Conservation (phyloP, 208 protist genomes). For the Sergeia podlipaevii region DNA sequence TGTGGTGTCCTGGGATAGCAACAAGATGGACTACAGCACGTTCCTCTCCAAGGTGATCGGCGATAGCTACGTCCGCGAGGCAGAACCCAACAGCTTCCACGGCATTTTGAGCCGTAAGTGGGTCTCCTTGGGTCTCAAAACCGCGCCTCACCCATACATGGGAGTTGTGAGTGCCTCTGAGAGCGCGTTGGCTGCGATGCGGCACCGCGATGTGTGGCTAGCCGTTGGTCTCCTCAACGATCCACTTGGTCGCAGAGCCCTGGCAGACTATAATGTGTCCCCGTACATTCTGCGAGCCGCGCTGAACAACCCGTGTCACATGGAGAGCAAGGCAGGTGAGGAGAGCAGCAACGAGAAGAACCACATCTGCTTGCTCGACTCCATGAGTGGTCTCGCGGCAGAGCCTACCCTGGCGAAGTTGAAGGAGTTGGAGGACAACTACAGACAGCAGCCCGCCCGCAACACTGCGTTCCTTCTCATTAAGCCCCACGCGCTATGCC, state of each 20-base stretch:
- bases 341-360: not conserved
- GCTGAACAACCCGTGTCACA: not conserved
- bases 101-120: conserved; percentile 16
- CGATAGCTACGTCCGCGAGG: conserved; percentile 21
- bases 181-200: conserved; percentile 62
- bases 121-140: conserved; percentile 14
- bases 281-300: conserved; percentile 9
- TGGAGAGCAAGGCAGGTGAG: conserved; percentile 12
- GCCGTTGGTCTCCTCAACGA: conserved; percentile 9
- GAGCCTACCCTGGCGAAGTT: conserved; percentile 15
- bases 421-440: conserved; percentile 5
- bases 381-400: conserved; percentile 5
- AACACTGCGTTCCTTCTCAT: conserved; percentile 64
- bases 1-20: conserved; percentile 28
- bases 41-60: conserved; percentile 26
- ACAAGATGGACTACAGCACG: conserved; percentile 10
- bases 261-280: conserved; percentile 2
- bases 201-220: conserved; percentile 68
- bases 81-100: conserved; percentile 21
- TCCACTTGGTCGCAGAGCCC: conserved; percentile 5
- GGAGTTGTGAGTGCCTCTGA: conserved; percentile 61
- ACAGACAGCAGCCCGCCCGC: conserved; percentile 13
- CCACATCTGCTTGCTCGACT: conserved; percentile 13
- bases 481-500: conserved; percentile 57
- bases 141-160: conserved; percentile 25